A percentile compares a stretch with the other conserved stretches of the same genome.
Conservation (phyloP, 306 rosid species). For the Carpinus fangiana region DNA sequence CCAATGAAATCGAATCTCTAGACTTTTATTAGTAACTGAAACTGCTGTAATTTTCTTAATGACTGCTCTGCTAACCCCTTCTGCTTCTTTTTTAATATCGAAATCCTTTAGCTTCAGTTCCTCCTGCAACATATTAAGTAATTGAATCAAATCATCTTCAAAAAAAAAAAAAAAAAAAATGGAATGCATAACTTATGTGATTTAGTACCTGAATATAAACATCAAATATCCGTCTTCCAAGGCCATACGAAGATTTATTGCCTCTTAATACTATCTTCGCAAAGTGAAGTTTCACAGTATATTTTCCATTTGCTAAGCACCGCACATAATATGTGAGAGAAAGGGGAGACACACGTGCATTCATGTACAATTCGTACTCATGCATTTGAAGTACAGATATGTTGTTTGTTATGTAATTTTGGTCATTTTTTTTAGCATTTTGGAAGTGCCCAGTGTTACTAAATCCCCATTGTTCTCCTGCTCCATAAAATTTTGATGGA, state of each 20-base stretch:
- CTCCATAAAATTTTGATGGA: too few species aligned
- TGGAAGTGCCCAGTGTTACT: too few species aligned
- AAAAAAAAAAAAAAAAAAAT: too few species aligned
- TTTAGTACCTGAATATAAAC: slow-evolving; percentile 58
- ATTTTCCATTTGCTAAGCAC: slow-evolving; percentile 68
- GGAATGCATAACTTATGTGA: too few species aligned
- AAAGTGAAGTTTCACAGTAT: slow-evolving; percentile 55
- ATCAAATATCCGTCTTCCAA: slow-evolving; percentile 63
- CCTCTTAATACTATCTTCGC: slow-evolving; percentile 52
- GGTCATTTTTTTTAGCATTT: too few species aligned
- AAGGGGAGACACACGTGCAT: slow-evolving; percentile 51
- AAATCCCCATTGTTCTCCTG: too few species aligned
- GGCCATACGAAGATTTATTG: slow-evolving; percentile 47
- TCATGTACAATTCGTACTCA: neutral
- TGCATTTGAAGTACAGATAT: too few species aligned
- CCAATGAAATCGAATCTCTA: slow-evolving; percentile 60
- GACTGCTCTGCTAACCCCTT: slow-evolving; percentile 41
- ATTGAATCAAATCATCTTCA: too few species aligned
- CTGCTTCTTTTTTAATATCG: slow-evolving; percentile 43
- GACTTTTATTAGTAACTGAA: slow-evolving; percentile 26
- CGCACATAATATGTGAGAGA: slow-evolving; percentile 56
- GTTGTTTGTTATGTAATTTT: too few species aligned
- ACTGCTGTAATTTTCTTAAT: slow-evolving; percentile 24
- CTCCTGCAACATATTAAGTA: slow-evolving; percentile 36
- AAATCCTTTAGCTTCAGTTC: slow-evolving; percentile 44